Evolutionary conservation across 192 early-diverging fungal genomes (phyloP).

Genomic region (Backusella sp.): DNA sequence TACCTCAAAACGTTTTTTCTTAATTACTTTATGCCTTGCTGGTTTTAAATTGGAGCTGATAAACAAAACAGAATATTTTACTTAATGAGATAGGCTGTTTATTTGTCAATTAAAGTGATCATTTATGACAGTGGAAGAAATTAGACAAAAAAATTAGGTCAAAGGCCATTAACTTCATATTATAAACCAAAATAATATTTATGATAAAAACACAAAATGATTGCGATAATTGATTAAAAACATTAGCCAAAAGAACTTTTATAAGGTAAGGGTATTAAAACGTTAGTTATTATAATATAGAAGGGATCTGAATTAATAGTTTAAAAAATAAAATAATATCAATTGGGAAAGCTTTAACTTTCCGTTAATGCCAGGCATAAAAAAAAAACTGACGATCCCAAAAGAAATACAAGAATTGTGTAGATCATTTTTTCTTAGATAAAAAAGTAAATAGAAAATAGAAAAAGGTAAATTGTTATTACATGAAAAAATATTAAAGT

Average conservation of each 20-base stretch:
- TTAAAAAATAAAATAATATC: conserved; percentile 7
- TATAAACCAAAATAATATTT: neutral
- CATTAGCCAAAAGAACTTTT: neutral
- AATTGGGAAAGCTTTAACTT: conserved; percentile 2
- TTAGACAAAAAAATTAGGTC: neutral
- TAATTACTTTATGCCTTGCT: neutral
- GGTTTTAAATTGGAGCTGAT: neutral
- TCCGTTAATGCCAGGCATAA: neutral
- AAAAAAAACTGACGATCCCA: conserved; percentile 1
- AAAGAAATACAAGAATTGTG: conserved; percentile 6
- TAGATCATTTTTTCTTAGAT: conserved; percentile 6
- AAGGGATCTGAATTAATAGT: conserved; percentile 1
- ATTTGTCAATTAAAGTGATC: neutral
- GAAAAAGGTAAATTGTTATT: conserved; percentile 1
- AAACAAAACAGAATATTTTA: neutral
- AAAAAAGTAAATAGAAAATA: neutral
- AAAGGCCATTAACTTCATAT: neutral
- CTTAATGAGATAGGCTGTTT: neutral
- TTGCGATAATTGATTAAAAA: neutral
- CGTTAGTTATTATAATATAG: conserved; percentile 3
- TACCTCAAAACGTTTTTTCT: conserved; percentile 1
- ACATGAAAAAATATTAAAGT: neutral
- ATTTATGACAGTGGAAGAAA: neutral
- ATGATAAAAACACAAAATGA: neutral
- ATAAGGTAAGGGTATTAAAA: neutral